phyloP scores from a whole-genome alignment of 768 basidiomycete species.

The Mycena galopus region DNA sequence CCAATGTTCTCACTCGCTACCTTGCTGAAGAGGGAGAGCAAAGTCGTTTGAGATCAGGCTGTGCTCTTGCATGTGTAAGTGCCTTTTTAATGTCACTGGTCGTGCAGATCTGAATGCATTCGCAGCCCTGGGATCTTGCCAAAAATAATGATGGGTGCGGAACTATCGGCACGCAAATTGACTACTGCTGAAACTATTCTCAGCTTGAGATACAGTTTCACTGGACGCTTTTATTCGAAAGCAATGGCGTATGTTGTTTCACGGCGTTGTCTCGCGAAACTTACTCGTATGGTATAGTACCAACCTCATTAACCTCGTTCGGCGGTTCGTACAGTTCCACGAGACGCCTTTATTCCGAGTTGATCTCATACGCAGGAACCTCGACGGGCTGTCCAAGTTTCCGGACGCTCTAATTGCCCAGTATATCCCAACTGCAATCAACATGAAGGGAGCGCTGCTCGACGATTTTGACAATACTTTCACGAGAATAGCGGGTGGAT shows the following conservation, averaged over 20 bases:
- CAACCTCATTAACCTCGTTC: conserved; percentile 74
- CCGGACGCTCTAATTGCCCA: conserved; percentile 65
- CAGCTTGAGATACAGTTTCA: conserved; percentile 69
- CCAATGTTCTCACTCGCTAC: conserved; percentile 91
- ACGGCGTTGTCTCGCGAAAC: too few species aligned
- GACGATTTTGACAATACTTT: conserved; percentile 72
- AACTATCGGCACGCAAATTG: conserved; percentile 33
- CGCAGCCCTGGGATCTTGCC: conserved; percentile 67
- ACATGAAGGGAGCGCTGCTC: conserved; percentile 67
- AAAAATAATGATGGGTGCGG: conserved; percentile 62
- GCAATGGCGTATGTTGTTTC: too few species aligned
- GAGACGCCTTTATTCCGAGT: too few species aligned
- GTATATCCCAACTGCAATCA: conserved; percentile 58
- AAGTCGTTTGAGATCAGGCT: conserved; percentile 74
- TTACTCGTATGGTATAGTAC: too few species aligned
- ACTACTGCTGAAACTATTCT: conserved; percentile 19
- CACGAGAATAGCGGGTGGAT: conserved; percentile 79
- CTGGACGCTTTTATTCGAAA: conserved; percentile 79
- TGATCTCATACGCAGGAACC: conserved; percentile 69
- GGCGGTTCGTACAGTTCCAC: too few species aligned
- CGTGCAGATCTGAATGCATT: conserved; percentile 29
- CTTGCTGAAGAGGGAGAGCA: conserved; percentile 83
- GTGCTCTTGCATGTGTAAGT: conserved; percentile 82
- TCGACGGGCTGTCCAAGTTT: conserved; percentile 59
- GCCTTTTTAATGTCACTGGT: conserved; percentile 34